A percentile compares a stretch with the other conserved stretches of the same genome.
Conservation (phyloP, 805 yeast species). For the Candida mattraensis region DNA sequence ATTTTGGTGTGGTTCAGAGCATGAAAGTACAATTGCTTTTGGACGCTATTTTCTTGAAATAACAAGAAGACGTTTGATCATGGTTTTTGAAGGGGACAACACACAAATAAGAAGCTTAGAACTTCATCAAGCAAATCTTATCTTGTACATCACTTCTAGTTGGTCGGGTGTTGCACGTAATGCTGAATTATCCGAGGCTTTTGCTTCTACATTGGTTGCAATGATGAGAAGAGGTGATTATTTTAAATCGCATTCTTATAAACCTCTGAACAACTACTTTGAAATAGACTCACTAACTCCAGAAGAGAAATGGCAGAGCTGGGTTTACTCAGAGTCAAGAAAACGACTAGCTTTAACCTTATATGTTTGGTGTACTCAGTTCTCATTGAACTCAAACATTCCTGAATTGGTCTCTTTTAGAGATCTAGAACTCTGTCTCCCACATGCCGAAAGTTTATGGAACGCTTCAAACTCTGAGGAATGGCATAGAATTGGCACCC, state of each 20-base stretch:
- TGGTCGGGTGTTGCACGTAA: slow-evolving; percentile 14
- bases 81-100: slow-evolving; percentile 5
- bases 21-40: slow-evolving; percentile 5
- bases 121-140: slow-evolving; percentile 9
- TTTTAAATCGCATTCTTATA: slow-evolving; percentile 7
- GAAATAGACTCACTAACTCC: slow-evolving; percentile 4
- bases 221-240: slow-evolving; percentile 11
- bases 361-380: slow-evolving; percentile 10
- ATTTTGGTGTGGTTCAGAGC: slow-evolving; percentile 9
- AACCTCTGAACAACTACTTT: slow-evolving; percentile 4
- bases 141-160: slow-evolving; percentile 6
- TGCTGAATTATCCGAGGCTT: slow-evolving; percentile 11
- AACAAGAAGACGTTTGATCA: slow-evolving; percentile 6
- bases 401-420: slow-evolving; percentile 8
- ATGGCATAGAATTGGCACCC: slow-evolving; percentile 3
- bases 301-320: slow-evolving; percentile 5
- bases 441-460: slow-evolving; percentile 11
- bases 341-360: slow-evolving; percentile 6
- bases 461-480: slow-evolving; percentile 7
- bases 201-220: slow-evolving; percentile 9
- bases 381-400: slow-evolving; percentile 5
- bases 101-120: slow-evolving; percentile 5
- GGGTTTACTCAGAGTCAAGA: slow-evolving; percentile 6
- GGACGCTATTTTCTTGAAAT: slow-evolving; percentile 9
- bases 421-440: slow-evolving; percentile 10